A percentile compares a stretch with the other conserved stretches of the same genome.
phyloP scores from a whole-genome alignment of 345 rosid species.

The Triadica sebifera region DNA sequence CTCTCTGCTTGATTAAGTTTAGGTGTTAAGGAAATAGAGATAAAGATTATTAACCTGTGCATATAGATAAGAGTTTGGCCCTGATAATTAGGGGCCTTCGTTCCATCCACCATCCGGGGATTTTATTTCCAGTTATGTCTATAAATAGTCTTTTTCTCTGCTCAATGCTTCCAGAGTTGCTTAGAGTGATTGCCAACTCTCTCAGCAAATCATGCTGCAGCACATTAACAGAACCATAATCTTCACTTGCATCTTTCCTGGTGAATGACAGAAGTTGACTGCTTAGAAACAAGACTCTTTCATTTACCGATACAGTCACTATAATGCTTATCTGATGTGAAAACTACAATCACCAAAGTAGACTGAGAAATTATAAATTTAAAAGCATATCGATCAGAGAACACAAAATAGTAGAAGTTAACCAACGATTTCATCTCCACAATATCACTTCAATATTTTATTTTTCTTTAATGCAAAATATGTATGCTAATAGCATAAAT shows the following conservation, averaged over 20 bases:
- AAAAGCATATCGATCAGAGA: too few species aligned
- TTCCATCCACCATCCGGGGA: constrained; percentile 19
- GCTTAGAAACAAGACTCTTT: neutral
- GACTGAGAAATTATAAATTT: too few species aligned
- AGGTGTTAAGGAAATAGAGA: neutral
- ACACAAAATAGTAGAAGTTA: neutral
- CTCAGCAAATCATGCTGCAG: constrained; percentile 33
- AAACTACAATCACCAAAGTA: too few species aligned
- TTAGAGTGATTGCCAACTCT: constrained; percentile 29
- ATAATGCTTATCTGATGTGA: too few species aligned
- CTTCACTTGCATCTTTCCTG: constrained; percentile 27
- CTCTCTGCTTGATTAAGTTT: neutral
- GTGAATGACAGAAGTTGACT: neutral
- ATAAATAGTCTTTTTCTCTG: constrained; percentile 20
- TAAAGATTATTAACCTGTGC: constrained; percentile 16
- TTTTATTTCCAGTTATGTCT: constrained; percentile 13
- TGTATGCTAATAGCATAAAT: too few species aligned
- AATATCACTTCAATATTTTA: neutral
- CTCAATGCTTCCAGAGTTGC: constrained; percentile 13
- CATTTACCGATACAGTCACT: too few species aligned
- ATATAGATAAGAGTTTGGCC: constrained; percentile 24
- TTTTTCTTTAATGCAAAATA: too few species aligned
- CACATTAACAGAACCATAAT: constrained; percentile 16
- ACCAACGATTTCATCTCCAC: neutral
- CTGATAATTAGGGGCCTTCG: neutral